Conservation (phyloP, 2,329 filamentous ascomycete genomes). For the Beauveria varroae region DNA sequence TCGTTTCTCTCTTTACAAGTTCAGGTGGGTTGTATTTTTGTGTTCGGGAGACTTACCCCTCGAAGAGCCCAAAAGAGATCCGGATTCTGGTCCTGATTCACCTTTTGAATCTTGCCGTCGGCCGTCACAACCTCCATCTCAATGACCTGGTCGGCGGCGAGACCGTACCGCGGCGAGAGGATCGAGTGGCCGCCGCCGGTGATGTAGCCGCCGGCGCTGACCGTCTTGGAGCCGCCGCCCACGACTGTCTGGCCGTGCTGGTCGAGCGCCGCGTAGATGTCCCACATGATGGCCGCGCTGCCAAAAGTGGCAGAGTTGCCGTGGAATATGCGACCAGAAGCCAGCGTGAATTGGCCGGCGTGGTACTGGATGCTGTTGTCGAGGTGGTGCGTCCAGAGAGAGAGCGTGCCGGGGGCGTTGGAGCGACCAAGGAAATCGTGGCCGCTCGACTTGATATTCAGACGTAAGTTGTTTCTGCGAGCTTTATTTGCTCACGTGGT, state of each 20-base stretch:
- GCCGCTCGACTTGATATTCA: conserved; percentile 33
- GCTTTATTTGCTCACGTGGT: conserved; percentile 15
- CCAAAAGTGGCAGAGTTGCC: conserved; percentile 44
- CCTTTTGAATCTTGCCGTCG: conserved; percentile 38
- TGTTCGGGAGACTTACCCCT: conserved; percentile 33
- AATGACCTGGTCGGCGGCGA: conserved; percentile 56
- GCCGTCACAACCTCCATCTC: conserved; percentile 51
- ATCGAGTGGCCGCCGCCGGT: conserved; percentile 55
- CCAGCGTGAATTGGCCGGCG: conserved; percentile 33
- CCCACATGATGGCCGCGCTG: conserved; percentile 44
- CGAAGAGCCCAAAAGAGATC: conserved; percentile 60
- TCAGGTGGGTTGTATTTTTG: too few relatives aligned
- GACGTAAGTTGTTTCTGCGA: conserved; percentile 33
- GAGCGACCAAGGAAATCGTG: conserved; percentile 39
- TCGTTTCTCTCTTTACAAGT: too few relatives aligned
- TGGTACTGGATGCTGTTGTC: conserved; percentile 28
- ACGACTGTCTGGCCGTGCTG: conserved; percentile 41
- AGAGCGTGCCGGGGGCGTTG: conserved; percentile 42
- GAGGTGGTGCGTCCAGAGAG: conserved; percentile 46
- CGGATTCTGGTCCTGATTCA: conserved; percentile 43
- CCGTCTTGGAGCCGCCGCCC: conserved; percentile 46
- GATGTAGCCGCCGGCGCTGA: conserved; percentile 53
- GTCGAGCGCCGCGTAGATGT: conserved; percentile 39
- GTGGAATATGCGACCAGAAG: conserved; percentile 32
- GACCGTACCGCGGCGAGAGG: conserved; percentile 44